A percentile compares a stretch with the other conserved stretches of the same genome.
Evolutionary conservation across 441 rosid species (phyloP).

Genomic region (Jatropha podagrica): DNA sequence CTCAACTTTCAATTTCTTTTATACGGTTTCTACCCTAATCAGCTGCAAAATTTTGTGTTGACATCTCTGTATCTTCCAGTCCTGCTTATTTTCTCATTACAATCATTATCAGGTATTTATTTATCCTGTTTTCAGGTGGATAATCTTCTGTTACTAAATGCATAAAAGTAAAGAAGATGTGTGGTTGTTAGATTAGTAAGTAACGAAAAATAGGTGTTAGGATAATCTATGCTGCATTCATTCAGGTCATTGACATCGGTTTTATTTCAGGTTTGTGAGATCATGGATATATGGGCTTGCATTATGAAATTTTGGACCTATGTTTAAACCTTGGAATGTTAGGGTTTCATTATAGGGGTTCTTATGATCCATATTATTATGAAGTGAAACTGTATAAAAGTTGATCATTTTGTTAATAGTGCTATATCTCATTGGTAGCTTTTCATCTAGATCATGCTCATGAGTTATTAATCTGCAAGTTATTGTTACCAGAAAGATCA

Average conservation of each 20-base stretch:
- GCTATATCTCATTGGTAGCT: neutral
- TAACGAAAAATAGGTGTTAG: neutral
- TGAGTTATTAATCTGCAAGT: neutral
- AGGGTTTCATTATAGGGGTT: neutral
- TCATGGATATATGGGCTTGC: neutral
- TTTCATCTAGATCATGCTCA: neutral
- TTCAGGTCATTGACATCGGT: neutral
- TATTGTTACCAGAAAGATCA: neutral
- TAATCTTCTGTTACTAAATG: neutral
- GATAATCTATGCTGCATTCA: neutral
- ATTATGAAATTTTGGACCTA: neutral
- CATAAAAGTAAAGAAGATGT: neutral
- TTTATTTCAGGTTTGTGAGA: neutral
- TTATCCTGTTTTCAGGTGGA: neutral
- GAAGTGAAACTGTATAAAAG: neutral
- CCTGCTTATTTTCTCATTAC: neutral
- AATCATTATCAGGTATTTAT: neutral
- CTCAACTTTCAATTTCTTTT: too few relatives aligned
- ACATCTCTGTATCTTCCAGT: neutral
- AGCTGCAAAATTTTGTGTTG: neutral
- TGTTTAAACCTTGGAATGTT: neutral
- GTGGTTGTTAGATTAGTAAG: neutral
- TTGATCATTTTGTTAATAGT: neutral
- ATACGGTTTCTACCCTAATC: neutral
- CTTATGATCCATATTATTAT: neutral